A percentile compares a stretch with the other conserved stretches of the same genome.
Conservation (phyloP, 139 green algal genomes). For the Mychonastes homosphaera region DNA sequence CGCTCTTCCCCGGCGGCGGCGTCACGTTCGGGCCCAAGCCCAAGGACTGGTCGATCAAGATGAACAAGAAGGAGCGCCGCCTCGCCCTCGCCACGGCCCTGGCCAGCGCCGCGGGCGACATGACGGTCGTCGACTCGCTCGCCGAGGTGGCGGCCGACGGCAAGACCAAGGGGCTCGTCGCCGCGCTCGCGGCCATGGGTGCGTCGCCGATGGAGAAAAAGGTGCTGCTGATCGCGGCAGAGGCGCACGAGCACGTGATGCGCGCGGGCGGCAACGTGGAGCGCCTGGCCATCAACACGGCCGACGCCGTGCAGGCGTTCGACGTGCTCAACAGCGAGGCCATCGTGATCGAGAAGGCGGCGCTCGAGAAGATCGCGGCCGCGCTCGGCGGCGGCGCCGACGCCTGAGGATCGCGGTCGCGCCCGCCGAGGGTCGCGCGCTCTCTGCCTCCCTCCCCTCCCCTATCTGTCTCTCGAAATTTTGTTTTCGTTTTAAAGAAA, state of each 20-base stretch:
- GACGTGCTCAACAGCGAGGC: conserved; percentile 86
- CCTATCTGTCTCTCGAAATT: too few species aligned
- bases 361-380: conserved; percentile 51
- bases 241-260: conserved; percentile 43
- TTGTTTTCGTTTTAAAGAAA: too few species aligned
- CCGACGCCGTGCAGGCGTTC: conserved; percentile 35
- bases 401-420: too few species aligned
- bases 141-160: conserved; percentile 13
- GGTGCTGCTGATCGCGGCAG: conserved; percentile 60
- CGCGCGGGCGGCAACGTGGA: conserved; percentile 53
- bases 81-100: conserved; percentile 89
- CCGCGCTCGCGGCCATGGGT: conserved; percentile 51
- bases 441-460: too few species aligned
- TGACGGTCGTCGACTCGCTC: conserved; percentile 66
- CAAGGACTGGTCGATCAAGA: conserved; percentile 91
- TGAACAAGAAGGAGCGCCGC: conserved; percentile 98
- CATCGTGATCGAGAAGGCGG: conserved; percentile 78
- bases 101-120: conserved; percentile 70
- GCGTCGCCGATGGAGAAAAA: conserved; percentile 42
- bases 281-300: conserved; percentile 50
- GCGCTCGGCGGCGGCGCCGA: conserved; percentile 21
- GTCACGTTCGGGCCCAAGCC: conserved; percentile 96
- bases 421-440: too few species aligned
- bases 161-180: conserved; percentile 80
- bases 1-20: conserved; percentile 84